Conservation (phyloP, 2,329 filamentous ascomycete genomes). For the Fusarium hainanense region DNA sequence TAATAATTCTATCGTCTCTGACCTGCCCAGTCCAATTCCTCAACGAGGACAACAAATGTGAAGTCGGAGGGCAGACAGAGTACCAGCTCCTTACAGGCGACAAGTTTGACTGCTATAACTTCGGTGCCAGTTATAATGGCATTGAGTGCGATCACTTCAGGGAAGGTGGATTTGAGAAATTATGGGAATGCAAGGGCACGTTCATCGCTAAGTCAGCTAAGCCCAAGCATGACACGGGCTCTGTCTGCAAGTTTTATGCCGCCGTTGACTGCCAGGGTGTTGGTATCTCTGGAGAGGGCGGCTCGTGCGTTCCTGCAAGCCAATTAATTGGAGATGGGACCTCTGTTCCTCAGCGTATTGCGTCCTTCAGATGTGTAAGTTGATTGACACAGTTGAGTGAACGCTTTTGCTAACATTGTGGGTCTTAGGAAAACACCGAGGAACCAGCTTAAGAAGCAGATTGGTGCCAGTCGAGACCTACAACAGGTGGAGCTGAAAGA, state of each 20-base stretch:
- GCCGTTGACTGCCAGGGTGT: not conserved
- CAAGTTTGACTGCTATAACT: not conserved
- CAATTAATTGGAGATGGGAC: not conserved
- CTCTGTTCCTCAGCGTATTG: not conserved
- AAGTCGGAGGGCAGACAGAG: not conserved
- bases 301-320: not conserved
- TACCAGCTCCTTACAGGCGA: not conserved
- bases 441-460: not conserved
- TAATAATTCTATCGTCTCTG: not conserved
- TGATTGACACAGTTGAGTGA: fast-evolving
- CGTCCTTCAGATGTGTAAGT: not conserved
- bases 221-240: not conserved
- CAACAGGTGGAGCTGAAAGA: too few relatives aligned
- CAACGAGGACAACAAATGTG: not conserved
- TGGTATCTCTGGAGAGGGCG: not conserved
- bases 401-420: not conserved
- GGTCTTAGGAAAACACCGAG: not conserved
- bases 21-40: not conserved
- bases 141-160: not conserved
- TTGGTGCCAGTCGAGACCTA: not conserved
- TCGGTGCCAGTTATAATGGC: not conserved
- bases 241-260: not conserved
- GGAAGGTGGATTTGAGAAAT: not conserved
- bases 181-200: not conserved
- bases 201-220: not conserved